These are phyloP conservation scores for Coemansia sp. DNA, from an alignment of 192 early-diverging fungal genomes.

Conservation along the genomic window DNA sequence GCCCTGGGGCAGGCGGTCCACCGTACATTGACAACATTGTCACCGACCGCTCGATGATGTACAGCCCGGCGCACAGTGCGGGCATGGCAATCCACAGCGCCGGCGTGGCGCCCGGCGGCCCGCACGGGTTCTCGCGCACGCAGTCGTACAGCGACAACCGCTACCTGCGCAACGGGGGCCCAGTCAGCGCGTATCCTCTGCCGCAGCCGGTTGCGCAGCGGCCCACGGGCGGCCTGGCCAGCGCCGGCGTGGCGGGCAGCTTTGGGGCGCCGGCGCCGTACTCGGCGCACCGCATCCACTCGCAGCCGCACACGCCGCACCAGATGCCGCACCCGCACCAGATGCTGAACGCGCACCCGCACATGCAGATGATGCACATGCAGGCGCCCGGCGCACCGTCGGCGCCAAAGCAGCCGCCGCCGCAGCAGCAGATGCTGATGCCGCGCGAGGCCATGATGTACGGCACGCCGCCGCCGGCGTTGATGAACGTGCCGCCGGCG, in stretches of 20 bases:
- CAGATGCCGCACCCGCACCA: slow-evolving; percentile 30
- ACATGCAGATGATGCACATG: slow-evolving; percentile 20
- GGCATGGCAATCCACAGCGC: slow-evolving; percentile 17
- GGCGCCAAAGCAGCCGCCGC: slow-evolving; percentile 16
- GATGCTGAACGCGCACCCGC: slow-evolving; percentile 6
- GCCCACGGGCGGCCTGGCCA: slow-evolving; percentile 25
- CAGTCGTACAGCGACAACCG: slow-evolving; percentile 78
- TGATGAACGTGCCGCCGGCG: slow-evolving; percentile 17
- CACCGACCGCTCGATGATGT: slow-evolving; percentile 27
- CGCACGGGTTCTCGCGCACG: slow-evolving; percentile 67
- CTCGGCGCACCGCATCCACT: slow-evolving; percentile 27
- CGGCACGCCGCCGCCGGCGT: slow-evolving; percentile 39
- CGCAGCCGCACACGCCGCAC: slow-evolving; percentile 37
- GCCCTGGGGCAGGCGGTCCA: neutral
- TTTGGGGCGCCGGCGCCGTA: slow-evolving; percentile 18
- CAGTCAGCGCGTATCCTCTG: slow-evolving; percentile 42
- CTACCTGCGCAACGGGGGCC: slow-evolving; percentile 28
- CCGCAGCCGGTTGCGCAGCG: slow-evolving; percentile 46
- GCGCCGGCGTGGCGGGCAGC: slow-evolving; percentile 16
- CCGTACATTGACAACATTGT: slow-evolving; percentile 36
- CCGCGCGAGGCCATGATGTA: slow-evolving; percentile 42
- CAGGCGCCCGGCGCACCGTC: slow-evolving; percentile 15
- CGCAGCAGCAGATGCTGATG: slow-evolving; percentile 14
- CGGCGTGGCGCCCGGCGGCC: slow-evolving; percentile 58
- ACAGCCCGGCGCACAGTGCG: slow-evolving; percentile 22